phyloP scores from a whole-genome alignment of 1,139 yeast species.

The Nakaseomyces sp. region DNA sequence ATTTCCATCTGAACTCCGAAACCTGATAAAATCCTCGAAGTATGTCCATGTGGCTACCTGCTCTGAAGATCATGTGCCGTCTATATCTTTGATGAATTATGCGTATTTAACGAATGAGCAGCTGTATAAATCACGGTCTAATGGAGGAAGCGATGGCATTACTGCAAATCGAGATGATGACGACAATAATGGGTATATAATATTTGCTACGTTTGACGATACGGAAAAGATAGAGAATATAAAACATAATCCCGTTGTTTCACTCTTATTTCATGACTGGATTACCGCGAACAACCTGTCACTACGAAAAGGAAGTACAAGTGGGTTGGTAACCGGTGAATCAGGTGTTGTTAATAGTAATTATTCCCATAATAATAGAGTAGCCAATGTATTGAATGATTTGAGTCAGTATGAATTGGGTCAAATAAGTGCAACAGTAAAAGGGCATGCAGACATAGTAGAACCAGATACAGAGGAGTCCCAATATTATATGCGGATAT shows the following conservation, averaged over 20 bases:
- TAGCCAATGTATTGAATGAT: conserved; percentile 57
- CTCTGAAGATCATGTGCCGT: conserved; percentile 53
- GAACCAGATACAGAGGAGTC: conserved; percentile 34
- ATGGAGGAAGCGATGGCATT: background rate
- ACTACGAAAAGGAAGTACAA: conserved; percentile 19
- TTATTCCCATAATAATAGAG: conserved; percentile 21
- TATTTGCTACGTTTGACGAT: conserved; percentile 58
- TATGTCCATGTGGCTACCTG: conserved; percentile 81
- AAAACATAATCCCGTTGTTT: conserved; percentile 61
- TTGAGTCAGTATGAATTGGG: conserved; percentile 69
- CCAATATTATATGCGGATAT: conserved; percentile 46
- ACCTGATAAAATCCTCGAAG: conserved; percentile 49
- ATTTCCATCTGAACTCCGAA: conserved; percentile 48
- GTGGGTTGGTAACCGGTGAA: background rate
- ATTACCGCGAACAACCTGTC: conserved; percentile 45
- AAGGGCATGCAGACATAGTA: conserved; percentile 60
- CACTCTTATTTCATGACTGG: conserved; percentile 85
- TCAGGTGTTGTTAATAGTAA: conserved; percentile 5
- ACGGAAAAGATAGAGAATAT: conserved; percentile 69
- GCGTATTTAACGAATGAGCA: conserved; percentile 44
- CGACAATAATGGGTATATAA: conserved; percentile 38
- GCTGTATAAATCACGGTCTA: conserved; percentile 17
- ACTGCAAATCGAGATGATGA: conserved; percentile 10
- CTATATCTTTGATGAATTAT: conserved; percentile 84
- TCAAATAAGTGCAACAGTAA: conserved; percentile 67